Conservation (phyloP, 345 rosid species). For the Brassica rapa region DNA sequence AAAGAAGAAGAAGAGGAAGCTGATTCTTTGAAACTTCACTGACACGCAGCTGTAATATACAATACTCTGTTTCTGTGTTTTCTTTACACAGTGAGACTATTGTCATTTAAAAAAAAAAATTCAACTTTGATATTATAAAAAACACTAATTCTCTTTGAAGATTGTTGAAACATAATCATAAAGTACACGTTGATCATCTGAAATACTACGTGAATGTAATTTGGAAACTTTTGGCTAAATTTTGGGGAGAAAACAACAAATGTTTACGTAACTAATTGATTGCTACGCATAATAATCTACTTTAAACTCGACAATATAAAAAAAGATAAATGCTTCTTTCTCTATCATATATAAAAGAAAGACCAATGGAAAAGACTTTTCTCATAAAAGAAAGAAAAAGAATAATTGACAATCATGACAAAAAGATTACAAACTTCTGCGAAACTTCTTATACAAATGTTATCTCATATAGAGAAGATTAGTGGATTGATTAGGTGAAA, state of each 20-base stretch:
- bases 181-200: neutral
- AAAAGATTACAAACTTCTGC: neutral
- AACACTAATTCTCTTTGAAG: slow-evolving; percentile 15
- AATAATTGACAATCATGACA: neutral
- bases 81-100: neutral
- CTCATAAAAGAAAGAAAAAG: neutral
- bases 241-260: neutral
- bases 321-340: neutral
- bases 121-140: slow-evolving; percentile 17
- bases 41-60: slow-evolving; percentile 37
- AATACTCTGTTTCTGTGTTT: slow-evolving; percentile 6
- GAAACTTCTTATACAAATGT: slow-evolving; percentile 5
- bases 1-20: slow-evolving; percentile 36
- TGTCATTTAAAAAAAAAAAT: neutral
- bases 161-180: neutral
- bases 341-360: neutral
- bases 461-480: neutral
- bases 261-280: neutral
- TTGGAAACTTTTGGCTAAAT: neutral
- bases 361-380: neutral
- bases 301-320: neutral
- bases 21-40: slow-evolving; percentile 34
- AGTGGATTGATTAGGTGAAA: slow-evolving; percentile 18
- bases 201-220: neutral
- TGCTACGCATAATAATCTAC: neutral